Evolutionary conservation across 2,329 filamentous ascomycete species (phyloP).

Genomic region (Epichloe aotearoae): DNA sequence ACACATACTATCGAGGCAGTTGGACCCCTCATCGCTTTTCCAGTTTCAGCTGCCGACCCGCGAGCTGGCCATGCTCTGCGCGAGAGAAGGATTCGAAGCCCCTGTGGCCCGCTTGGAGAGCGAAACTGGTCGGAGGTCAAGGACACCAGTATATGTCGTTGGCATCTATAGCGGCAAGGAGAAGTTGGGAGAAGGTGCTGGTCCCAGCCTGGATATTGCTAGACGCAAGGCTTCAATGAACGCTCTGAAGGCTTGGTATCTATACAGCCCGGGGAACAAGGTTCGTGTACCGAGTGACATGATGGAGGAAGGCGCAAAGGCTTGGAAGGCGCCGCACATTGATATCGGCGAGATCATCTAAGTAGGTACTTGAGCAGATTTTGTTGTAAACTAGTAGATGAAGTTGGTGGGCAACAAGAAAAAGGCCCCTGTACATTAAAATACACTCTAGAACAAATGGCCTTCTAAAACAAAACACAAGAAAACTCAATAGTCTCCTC

Average conservation of each 20-base stretch:
- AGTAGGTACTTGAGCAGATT: neutral
- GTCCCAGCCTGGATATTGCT: conserved; percentile 63
- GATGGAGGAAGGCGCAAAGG: conserved; percentile 44
- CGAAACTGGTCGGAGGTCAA: conserved; percentile 76
- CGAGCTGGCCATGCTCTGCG: conserved; percentile 73
- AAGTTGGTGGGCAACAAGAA: neutral
- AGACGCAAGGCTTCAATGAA: conserved; percentile 69
- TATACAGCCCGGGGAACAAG: conserved; percentile 67
- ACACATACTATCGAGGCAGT: conserved; percentile 69
- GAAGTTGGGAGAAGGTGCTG: conserved; percentile 84
- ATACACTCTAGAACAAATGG: conserved; percentile 24
- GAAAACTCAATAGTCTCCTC: no score
- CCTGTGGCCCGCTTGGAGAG: conserved; percentile 73
- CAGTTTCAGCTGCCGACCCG: conserved; percentile 71
- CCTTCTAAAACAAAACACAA: neutral
- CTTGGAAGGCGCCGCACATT: conserved; percentile 55
- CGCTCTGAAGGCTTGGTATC: conserved; percentile 86
- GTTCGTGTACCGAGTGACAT: conserved; percentile 58
- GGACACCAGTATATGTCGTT: conserved; percentile 83
- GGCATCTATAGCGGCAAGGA: conserved; percentile 87
- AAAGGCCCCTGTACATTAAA: conserved; percentile 23
- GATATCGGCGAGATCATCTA: conserved; percentile 59
- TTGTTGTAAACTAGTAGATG: neutral
- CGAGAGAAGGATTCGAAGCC: conserved; percentile 74
- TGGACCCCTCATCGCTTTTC: conserved; percentile 69